These are phyloP conservation scores for Pythium rhizo-oryzae DNA, from an alignment of 352 stramenopile genomes.

Conservation along the genomic window DNA sequence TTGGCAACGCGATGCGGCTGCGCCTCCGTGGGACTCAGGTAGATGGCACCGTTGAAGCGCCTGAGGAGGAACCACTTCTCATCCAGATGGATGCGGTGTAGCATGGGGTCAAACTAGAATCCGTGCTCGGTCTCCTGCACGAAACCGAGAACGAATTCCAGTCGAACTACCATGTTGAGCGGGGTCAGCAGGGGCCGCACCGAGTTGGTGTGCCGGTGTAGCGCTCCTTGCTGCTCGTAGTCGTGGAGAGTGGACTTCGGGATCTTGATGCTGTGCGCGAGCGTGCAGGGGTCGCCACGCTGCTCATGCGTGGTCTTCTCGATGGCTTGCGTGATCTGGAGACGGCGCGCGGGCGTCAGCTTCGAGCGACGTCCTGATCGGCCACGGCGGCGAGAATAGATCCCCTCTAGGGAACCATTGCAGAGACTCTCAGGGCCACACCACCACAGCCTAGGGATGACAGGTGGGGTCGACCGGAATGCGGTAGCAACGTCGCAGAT, in stretches of 20 bases:
- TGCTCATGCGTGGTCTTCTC: neutral
- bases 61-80: conserved; percentile 8
- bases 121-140: neutral
- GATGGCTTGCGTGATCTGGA: neutral
- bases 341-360: no score
- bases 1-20: neutral
- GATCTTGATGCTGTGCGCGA: neutral
- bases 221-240: neutral
- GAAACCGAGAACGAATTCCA: conserved; percentile 3
- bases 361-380: no score
- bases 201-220: neutral
- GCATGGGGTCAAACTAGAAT: neutral
- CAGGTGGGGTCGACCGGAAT: no score
- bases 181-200: neutral
- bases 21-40: neutral
- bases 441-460: no score
- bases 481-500: no score
- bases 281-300: neutral
- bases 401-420: no score
- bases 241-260: neutral
- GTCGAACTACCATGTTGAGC: neutral
- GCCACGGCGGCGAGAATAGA: no score
- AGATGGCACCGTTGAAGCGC: neutral
- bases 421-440: no score
- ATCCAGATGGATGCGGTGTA: conserved; percentile 2